phyloP scores from a whole-genome alignment of 768 basidiomycete species.

The Russula sp. region DNA sequence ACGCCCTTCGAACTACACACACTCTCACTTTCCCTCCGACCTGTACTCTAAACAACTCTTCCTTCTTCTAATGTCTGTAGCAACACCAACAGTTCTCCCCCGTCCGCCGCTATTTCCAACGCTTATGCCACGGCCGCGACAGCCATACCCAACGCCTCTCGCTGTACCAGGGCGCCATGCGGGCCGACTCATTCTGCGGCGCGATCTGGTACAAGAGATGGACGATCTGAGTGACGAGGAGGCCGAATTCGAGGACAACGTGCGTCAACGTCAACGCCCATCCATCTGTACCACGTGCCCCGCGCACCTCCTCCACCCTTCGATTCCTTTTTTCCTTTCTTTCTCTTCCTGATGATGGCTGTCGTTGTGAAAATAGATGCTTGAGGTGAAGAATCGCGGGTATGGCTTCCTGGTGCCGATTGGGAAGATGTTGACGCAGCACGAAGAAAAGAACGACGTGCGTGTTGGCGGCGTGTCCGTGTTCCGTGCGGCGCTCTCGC shows the following conservation, averaged over 20 bases:
- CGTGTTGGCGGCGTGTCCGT: slow-evolving; percentile 16
- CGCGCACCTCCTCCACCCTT: no score
- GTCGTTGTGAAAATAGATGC: slow-evolving; percentile 35
- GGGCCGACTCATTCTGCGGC: slow-evolving; percentile 50
- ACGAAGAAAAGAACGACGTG: slow-evolving; percentile 83
- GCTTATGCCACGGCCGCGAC: slow-evolving; percentile 58
- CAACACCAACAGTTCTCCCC: slow-evolving; percentile 69
- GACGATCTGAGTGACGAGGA: slow-evolving; percentile 84
- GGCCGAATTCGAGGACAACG: slow-evolving; percentile 69
- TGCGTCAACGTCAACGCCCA: slow-evolving; percentile 30
- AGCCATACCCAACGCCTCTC: slow-evolving; percentile 56
- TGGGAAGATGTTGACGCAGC: slow-evolving; percentile 62
- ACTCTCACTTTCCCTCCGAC: no score
- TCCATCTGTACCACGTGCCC: no score
- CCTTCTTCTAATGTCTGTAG: slow-evolving; percentile 50
- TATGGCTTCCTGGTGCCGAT: slow-evolving; percentile 64
- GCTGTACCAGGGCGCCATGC: slow-evolving; percentile 43
- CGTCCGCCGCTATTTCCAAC: slow-evolving; percentile 54
- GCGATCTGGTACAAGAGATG: slow-evolving; percentile 70
- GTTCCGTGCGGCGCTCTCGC: not conserved
- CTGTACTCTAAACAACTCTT: no score
- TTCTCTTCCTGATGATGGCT: not conserved
- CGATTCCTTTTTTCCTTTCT: not conserved
- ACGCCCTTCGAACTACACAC: not conserved
- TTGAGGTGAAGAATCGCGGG: slow-evolving; percentile 57